Evolutionary conservation across 805 yeast genomes (phyloP).

Genomic region (Kluyveromyces dobzhanskii): DNA sequence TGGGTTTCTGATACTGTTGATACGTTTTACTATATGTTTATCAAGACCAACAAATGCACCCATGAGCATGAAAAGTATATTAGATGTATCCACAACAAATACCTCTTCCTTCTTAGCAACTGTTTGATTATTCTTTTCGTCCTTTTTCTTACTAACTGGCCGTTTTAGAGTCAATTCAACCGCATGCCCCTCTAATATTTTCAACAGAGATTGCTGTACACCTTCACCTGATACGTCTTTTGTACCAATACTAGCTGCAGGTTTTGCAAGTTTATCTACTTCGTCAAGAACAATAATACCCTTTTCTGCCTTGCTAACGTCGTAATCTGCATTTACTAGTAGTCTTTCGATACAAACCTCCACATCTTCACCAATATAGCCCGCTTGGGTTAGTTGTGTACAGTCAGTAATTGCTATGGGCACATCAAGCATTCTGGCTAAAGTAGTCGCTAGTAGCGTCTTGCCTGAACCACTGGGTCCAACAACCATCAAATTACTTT

Average conservation of each 20-base stretch:
- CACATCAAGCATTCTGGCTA: slow-evolving; percentile 43
- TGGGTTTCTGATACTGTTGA: slow-evolving; percentile 22
- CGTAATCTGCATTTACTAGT: slow-evolving; percentile 41
- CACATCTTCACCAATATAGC: slow-evolving; percentile 58
- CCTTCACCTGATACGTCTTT: slow-evolving; percentile 60
- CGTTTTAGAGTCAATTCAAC: slow-evolving; percentile 41
- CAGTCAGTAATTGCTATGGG: slow-evolving; percentile 56
- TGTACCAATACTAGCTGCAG: slow-evolving; percentile 37
- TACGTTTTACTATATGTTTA: slow-evolving; percentile 36
- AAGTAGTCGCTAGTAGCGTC: slow-evolving; percentile 46
- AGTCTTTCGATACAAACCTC: slow-evolving; percentile 49
- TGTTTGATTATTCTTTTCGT: slow-evolving; percentile 25
- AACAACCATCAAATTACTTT: slow-evolving; percentile 45
- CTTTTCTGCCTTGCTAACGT: slow-evolving; percentile 43
- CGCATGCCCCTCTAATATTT: slow-evolving; percentile 48
- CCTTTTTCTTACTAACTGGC: slow-evolving; percentile 27
- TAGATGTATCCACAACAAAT: slow-evolving; percentile 45
- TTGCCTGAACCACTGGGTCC: slow-evolving; percentile 62
- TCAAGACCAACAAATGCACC: slow-evolving; percentile 59
- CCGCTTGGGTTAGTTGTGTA: slow-evolving; percentile 56
- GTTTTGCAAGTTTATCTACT: slow-evolving; percentile 48
- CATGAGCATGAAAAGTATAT: slow-evolving; percentile 47
- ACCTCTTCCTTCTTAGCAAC: slow-evolving; percentile 34
- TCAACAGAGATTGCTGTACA: slow-evolving; percentile 51
- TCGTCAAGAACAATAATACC: slow-evolving; percentile 58